A percentile compares a stretch with the other conserved stretches of the same genome.
Conservation (phyloP, 1,284 basidiomycete genomes). For the Ganoderma boninense region DNA sequence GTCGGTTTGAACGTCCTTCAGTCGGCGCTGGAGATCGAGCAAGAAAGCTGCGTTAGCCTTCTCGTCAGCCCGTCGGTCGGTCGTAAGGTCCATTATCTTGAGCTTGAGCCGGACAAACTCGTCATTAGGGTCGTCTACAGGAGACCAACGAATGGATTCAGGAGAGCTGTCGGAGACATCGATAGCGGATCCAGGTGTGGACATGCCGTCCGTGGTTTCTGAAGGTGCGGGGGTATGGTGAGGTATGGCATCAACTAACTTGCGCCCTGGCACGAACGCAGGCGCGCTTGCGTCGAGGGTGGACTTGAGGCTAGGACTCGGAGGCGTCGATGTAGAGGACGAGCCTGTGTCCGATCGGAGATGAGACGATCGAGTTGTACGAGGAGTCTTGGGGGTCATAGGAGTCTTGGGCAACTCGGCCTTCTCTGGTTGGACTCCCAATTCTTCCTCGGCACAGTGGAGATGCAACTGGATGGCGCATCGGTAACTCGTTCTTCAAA, state of each 20-base stretch:
- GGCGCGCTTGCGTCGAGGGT: slow-evolving; percentile 45
- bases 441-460: slow-evolving; percentile 67
- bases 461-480: slow-evolving; percentile 27
- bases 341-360: slow-evolving; percentile 38
- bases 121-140: slow-evolving; percentile 65
- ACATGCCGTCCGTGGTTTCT: slow-evolving; percentile 13
- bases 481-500: not conserved
- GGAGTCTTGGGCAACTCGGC: slow-evolving; percentile 33
- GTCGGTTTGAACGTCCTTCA: slow-evolving; percentile 66
- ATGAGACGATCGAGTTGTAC: slow-evolving; percentile 41
- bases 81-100: slow-evolving; percentile 55
- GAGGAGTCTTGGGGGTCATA: slow-evolving; percentile 40
- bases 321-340: slow-evolving; percentile 19
- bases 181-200: slow-evolving; percentile 16
- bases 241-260: slow-evolving; percentile 14
- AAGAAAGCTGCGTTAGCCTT: slow-evolving; percentile 50
- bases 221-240: slow-evolving; percentile 2
- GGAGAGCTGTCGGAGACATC: slow-evolving; percentile 22
- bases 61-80: slow-evolving; percentile 43
- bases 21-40: slow-evolving; percentile 57
- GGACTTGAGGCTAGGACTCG: slow-evolving; percentile 24
- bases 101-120: slow-evolving; percentile 71
- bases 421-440: slow-evolving; percentile 35
- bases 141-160: slow-evolving; percentile 41
- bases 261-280: slow-evolving; percentile 45